Percentiles rank a stretch among this genome's conserved stretches.
phyloP scores from a whole-genome alignment of 1,284 basidiomycete species.

The Calocybe gambosa region DNA sequence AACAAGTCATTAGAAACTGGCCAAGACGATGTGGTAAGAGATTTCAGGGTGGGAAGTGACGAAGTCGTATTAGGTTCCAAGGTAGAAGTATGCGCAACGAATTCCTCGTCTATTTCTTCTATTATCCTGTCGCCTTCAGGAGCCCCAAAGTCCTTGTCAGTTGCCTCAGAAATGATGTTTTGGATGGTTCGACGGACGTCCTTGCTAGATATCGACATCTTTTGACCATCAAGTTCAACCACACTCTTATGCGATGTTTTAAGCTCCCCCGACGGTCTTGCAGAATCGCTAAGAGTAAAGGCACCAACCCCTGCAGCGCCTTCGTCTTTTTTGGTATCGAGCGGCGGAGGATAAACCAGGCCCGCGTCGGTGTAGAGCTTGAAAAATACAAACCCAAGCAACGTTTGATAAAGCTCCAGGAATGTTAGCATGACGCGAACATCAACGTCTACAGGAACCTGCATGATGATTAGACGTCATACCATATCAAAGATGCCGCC shows the following conservation, averaged over 20 bases:
- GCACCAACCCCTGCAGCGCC: conserved; percentile 88
- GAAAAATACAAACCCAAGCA: conserved; percentile 95
- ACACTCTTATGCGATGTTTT: conserved; percentile 31
- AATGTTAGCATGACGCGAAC: conserved; percentile 98
- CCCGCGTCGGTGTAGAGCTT: conserved; percentile 95
- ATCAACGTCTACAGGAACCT: conserved; percentile 95
- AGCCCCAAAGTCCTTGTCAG: conserved; percentile 36
- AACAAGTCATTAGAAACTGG: conserved; percentile 63
- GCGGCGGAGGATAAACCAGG: conserved; percentile 90
- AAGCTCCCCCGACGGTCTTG: conserved; percentile 22
- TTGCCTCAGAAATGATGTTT: conserved; percentile 37
- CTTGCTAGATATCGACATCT: conserved; percentile 59
- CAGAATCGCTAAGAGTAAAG: conserved; percentile 68
- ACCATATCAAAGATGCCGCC: neutral
- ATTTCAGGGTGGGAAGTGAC: conserved; percentile 74
- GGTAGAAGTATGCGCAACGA: conserved; percentile 61
- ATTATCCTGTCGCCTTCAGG: conserved; percentile 26
- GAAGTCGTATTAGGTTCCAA: conserved; percentile 46
- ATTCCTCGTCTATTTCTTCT: conserved; percentile 62
- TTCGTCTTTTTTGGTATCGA: conserved; percentile 84
- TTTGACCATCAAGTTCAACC: conserved; percentile 50
- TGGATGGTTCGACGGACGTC: conserved; percentile 74
- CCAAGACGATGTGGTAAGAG: conserved; percentile 56
- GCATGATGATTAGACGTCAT: conserved; percentile 8
- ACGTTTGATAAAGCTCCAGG: conserved; percentile 96